Base-by-base conservation (phyloP, 2,329 filamentous ascomycete species). In the Juglanconis sp. region DNA sequence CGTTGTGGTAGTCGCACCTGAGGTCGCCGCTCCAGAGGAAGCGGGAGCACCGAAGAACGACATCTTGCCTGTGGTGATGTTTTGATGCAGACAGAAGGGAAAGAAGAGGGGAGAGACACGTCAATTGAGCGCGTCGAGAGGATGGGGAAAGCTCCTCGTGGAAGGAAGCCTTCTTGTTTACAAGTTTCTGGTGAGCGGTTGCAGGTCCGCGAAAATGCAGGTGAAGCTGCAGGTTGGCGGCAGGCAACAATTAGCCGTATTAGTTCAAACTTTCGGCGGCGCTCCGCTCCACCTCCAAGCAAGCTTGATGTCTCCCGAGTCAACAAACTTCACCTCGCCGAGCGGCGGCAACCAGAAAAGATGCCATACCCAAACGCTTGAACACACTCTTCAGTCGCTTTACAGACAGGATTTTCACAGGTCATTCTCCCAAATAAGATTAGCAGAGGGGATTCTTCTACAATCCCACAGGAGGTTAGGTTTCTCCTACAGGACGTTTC, bases 41-140 rank as follows among this genome's bases (percentile, higher is more conserved):
- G 51, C 56, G 6, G 59, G 52, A 15, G 55, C 53, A 44, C 65
- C 61, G 38, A 68, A 68, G 42, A 68, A 63, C 53, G 66, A 68
- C 66, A 67, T 67, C 63, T 57, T 61, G 49, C 42, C 17, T 62
- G 51, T 50, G 44, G 31, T 52, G 49, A 24, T 62, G 52, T 54
- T 42, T 53, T 49, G 36, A 53, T 24, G 9, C 40, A 32, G 34
- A 44, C 13, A 55, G 55, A n/a, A 58, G 40, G 48, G 51, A 52
- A 44, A 38, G 17, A 17, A 34, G 30, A 34, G 11, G 51, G n/a
- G 48, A 24, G 24, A 55, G 61, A 64, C 57, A 59, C 62, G 62
- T 64, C 55, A 50, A 51, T 32, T 36, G 53, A 53, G 62, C 62
- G 62, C 62, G 62, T 64, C 53, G 48, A 31, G 54, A 49, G 36